These are phyloP conservation scores for Drechslera avenae DNA, from an alignment of 2,329 filamentous ascomycete genomes.

Conservation along the genomic window DNA sequence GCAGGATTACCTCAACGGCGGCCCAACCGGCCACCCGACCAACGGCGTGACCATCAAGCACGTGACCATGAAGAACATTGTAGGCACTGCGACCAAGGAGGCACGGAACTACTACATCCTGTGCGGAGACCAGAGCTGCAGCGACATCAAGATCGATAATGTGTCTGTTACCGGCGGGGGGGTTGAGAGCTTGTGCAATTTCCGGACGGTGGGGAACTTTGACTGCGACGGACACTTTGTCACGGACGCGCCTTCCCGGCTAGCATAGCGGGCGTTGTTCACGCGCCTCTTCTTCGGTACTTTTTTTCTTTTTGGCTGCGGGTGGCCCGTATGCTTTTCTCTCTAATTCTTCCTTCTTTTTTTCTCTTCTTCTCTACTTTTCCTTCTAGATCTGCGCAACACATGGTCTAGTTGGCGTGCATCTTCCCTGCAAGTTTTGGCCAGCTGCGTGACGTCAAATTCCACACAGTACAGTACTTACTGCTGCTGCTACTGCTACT, in stretches of 20 bases:
- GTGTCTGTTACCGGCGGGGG: constrained; percentile 49
- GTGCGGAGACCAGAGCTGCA: constrained; percentile 58
- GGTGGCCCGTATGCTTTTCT: too few relatives aligned
- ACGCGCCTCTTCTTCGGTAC: too few relatives aligned
- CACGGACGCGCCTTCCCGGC: not conserved
- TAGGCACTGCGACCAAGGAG: constrained; percentile 39
- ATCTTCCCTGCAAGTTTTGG: too few relatives aligned
- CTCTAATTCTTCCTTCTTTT: too few relatives aligned
- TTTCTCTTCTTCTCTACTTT: too few relatives aligned
- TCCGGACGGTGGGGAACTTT: constrained; percentile 34
- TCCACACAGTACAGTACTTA: too few relatives aligned
- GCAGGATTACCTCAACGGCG: constrained; percentile 57
- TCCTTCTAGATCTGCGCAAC: too few relatives aligned
- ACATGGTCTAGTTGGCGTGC: too few relatives aligned
- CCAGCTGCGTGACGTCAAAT: too few relatives aligned
- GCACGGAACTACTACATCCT: constrained; percentile 57
- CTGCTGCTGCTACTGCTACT: too few relatives aligned
- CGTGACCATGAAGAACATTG: constrained; percentile 49
- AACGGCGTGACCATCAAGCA: constrained; percentile 52
- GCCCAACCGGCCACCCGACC: constrained; percentile 50
- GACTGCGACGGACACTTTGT: constrained; percentile 29
- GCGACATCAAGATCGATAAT: constrained; percentile 58
- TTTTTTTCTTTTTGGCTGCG: too few relatives aligned
- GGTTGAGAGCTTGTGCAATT: constrained; percentile 38
- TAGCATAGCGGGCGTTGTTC: too few relatives aligned